A percentile compares a stretch with the other conserved stretches of the same genome.
Evolutionary conservation across 2,329 filamentous ascomycete species (phyloP).

Genomic region (Chaetomiaceae sp.): DNA sequence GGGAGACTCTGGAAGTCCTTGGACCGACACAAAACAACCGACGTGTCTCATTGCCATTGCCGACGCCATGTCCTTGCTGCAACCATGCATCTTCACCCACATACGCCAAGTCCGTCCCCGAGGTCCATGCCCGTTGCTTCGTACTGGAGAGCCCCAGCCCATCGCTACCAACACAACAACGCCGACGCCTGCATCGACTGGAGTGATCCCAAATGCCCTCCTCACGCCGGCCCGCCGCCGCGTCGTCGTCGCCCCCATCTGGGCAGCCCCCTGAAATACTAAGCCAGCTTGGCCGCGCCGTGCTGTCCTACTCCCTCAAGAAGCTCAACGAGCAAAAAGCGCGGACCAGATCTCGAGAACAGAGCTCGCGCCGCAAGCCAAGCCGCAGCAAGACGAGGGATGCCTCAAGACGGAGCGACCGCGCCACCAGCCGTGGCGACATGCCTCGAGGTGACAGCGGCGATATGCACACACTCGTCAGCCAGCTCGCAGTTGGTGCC

Average conservation of each 20-base stretch:
- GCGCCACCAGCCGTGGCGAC: constrained; percentile 7
- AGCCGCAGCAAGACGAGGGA: constrained; percentile 6
- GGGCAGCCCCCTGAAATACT: constrained; percentile 16
- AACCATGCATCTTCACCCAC: not conserved
- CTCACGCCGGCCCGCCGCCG: constrained; percentile 1
- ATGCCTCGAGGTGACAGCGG: constrained; percentile 9
- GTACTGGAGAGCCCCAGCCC: not conserved
- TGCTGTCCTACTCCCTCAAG: constrained; percentile 18
- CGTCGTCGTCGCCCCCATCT: not conserved
- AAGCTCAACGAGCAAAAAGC: constrained; percentile 14
- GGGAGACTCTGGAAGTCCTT: no score
- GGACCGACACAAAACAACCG: no score
- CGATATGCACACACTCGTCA: constrained; percentile 19
- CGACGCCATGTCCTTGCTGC: no score
- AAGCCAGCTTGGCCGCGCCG: constrained; percentile 18
- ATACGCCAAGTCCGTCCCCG: not conserved
- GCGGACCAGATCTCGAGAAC: not conserved
- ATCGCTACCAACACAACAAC: not conserved
- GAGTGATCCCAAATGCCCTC: constrained; percentile 3
- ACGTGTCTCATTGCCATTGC: no score
- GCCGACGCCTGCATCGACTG: no score
- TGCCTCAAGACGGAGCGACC: not conserved
- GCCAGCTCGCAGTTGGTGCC: constrained; percentile 21
- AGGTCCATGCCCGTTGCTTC: not conserved
- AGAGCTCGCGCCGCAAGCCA: not conserved